A percentile compares a stretch with the other conserved stretches of the same genome.
These are phyloP conservation scores for Cynanchum wilfordii DNA, from an alignment of 257 asterid genomes.

Conservation along the genomic window DNA sequence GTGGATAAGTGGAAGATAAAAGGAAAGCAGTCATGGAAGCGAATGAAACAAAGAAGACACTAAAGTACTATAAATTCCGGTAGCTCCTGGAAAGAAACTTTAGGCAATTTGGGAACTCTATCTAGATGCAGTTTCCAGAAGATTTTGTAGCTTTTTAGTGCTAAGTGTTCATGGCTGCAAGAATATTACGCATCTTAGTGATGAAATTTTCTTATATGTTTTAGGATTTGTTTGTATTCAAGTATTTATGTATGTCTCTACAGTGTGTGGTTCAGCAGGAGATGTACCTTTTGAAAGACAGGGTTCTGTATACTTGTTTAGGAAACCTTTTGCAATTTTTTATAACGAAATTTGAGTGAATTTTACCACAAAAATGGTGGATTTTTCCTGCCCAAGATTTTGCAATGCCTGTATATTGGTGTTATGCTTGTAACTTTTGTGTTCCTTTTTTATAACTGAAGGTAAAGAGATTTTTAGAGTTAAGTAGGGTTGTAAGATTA, in stretches of 20 bases:
- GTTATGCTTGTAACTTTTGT: too few relatives aligned
- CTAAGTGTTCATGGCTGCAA: background rate
- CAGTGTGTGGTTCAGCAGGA: too few relatives aligned
- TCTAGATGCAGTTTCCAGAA: background rate
- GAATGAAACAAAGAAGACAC: constrained; percentile 38
- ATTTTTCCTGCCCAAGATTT: too few relatives aligned
- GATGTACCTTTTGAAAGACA: background rate
- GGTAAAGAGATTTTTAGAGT: too few relatives aligned
- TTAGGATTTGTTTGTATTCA: background rate
- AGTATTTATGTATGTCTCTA: background rate
- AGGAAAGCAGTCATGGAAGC: constrained; percentile 36
- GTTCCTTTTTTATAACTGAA: too few relatives aligned
- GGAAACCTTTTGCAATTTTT: too few relatives aligned
- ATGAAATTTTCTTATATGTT: background rate
- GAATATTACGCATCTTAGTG: background rate
- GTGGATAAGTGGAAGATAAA: constrained; percentile 74
- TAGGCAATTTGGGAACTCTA: background rate
- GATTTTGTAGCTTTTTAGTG: background rate
- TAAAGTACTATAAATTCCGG: constrained; percentile 6
- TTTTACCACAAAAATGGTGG: too few relatives aligned
- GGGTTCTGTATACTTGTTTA: too few relatives aligned
- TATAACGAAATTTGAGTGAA: too few relatives aligned
- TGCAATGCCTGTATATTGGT: too few relatives aligned
- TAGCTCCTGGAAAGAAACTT: background rate
- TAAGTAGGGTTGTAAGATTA: too few relatives aligned